phyloP scores from a whole-genome alignment of 2,329 filamentous ascomycete genomes.

The Alternaria tenuissima region DNA sequence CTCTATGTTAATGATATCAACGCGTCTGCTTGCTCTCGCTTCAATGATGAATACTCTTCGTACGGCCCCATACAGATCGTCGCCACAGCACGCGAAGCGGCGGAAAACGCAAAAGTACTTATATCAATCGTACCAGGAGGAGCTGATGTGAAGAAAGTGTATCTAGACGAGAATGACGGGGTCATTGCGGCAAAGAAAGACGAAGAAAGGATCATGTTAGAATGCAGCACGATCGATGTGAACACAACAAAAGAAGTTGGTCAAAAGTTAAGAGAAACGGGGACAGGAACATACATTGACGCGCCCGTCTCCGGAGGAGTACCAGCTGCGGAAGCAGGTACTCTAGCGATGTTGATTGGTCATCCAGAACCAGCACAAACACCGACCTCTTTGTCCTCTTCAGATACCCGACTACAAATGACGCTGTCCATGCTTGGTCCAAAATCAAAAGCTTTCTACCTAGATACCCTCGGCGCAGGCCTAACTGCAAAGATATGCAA shows the following conservation, averaged over 20 bases:
- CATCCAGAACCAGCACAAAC: slow-evolving; percentile 24
- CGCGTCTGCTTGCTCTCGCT: slow-evolving; percentile 29
- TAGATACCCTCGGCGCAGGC: slow-evolving; percentile 37
- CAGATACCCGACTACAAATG: slow-evolving; percentile 6
- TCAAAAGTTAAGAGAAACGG: slow-evolving; percentile 16
- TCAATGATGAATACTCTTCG: slow-evolving; percentile 28
- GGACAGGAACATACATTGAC: slow-evolving; percentile 38
- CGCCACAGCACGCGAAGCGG: slow-evolving; percentile 38
- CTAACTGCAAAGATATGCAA: slow-evolving; percentile 47
- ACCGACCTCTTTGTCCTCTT: slow-evolving; percentile 7
- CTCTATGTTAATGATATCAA: slow-evolving; percentile 46
- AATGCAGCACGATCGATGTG: slow-evolving; percentile 47
- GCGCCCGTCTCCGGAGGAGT: slow-evolving; percentile 47
- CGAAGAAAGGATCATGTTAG: slow-evolving; percentile 33
- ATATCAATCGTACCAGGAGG: slow-evolving; percentile 42
- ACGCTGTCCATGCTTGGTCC: slow-evolving; percentile 35
- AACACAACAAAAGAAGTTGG: slow-evolving; percentile 38
- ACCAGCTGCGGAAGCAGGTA: slow-evolving; percentile 40
- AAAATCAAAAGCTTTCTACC: slow-evolving; percentile 41
- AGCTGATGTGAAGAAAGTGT: slow-evolving; percentile 41
- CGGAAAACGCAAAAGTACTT: slow-evolving; percentile 36
- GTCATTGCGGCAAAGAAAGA: slow-evolving; percentile 34
- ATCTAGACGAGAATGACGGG: slow-evolving; percentile 35
- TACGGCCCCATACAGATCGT: slow-evolving; percentile 37
- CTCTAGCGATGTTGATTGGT: slow-evolving; percentile 39